phyloP scores from a whole-genome alignment of 139 green algal genomes.

The Chlamydomonas sp. region DNA sequence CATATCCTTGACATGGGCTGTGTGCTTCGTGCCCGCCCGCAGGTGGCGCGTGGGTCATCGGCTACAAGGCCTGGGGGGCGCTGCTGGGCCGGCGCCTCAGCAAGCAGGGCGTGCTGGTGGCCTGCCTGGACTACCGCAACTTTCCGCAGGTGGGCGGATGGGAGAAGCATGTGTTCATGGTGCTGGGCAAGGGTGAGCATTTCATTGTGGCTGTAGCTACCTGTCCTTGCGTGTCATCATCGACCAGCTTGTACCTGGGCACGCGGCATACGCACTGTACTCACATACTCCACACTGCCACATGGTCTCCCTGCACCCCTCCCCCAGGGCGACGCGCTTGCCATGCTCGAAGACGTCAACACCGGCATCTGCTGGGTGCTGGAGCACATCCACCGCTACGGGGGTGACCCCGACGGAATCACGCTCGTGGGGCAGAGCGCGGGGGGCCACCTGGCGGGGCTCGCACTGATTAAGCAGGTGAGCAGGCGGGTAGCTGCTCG shows the following conservation, averaged over 20 bases:
- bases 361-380: conserved; percentile 90
- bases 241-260: no score
- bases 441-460: conserved; percentile 83
- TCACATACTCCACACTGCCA: no score
- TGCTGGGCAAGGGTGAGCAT: background rate
- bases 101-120: conserved; percentile 86
- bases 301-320: background rate
- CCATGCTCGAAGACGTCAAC: conserved; percentile 96
- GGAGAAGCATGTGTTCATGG: background rate
- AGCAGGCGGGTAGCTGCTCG: no score
- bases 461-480: conserved; percentile 84
- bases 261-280: no score
- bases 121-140: conserved; percentile 95
- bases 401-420: conserved; percentile 79
- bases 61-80: conserved; percentile 96
- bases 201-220: background rate
- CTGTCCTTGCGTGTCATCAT: no score
- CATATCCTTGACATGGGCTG: no score
- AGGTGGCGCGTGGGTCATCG: conserved; percentile 95
- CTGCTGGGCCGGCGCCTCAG: conserved; percentile 85
- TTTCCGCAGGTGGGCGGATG: conserved; percentile 82
- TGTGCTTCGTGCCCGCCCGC: background rate
- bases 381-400: conserved; percentile 65
- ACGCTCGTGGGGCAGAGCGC: conserved; percentile 90
- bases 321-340: conserved; percentile 73